Conservation (phyloP, 148 eudicot genomes). For the Camellia sinensis region DNA sequence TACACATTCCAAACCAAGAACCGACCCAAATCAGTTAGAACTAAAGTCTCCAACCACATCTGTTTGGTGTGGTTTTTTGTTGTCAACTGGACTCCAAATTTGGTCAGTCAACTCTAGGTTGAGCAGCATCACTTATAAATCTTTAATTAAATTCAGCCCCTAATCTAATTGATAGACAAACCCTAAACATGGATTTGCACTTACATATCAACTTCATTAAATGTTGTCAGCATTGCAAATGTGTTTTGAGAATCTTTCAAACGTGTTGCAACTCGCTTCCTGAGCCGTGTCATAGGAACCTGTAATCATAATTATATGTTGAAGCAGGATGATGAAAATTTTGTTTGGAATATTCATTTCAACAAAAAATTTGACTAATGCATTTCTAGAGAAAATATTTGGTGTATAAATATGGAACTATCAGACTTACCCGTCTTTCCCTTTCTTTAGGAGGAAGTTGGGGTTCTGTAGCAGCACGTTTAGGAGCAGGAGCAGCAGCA, state of each 20-base stretch:
- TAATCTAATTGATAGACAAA: not conserved
- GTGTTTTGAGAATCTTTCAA: conserved; percentile 96
- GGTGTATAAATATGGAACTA: not conserved
- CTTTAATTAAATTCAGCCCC: not conserved
- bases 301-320: conserved; percentile 19
- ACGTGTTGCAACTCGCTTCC: conserved; percentile 91
- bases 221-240: conserved; percentile 89
- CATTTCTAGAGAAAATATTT: not conserved
- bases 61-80: not conserved
- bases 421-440: conserved; percentile 73
- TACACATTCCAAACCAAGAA: not conserved
- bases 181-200: conserved; percentile 20
- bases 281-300: conserved; percentile 97
- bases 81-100: not conserved
- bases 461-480: conserved; percentile 68
- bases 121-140: not conserved
- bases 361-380: not conserved
- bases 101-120: conserved; percentile 1
- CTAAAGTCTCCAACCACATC: not conserved
- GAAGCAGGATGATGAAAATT: not conserved
- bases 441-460: conserved; percentile 92
- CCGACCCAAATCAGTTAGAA: not conserved
- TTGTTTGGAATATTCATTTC: not conserved
- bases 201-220: conserved; percentile 95
- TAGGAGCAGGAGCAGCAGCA: conserved; percentile 37